Evolutionary conservation across 2,329 filamentous ascomycete genomes (phyloP).

Genomic region (Aspergillus bombycis): DNA sequence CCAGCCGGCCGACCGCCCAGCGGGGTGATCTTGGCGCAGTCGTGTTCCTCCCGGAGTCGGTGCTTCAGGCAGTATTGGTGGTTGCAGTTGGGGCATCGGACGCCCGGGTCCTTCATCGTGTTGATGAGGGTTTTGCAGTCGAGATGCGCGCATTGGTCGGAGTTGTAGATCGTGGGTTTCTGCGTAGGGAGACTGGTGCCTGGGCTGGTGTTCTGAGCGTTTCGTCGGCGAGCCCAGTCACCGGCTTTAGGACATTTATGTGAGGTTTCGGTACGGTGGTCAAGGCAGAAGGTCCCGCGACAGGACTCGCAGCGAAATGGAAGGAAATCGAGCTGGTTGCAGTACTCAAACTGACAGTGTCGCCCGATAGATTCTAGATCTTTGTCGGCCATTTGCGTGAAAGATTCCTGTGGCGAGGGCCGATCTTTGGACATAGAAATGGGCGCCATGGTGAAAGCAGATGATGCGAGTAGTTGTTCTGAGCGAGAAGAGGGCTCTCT

Average conservation of each 20-base stretch:
- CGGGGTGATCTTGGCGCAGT: constrained; percentile 75
- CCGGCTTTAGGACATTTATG: constrained; percentile 70
- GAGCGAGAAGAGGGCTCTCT: neutral
- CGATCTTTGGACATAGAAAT: constrained; percentile 28
- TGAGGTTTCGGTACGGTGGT: constrained; percentile 83
- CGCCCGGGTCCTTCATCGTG: constrained; percentile 53
- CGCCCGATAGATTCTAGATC: constrained; percentile 85
- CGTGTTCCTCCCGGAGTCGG: constrained; percentile 68
- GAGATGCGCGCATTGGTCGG: constrained; percentile 54
- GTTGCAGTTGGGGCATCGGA: constrained; percentile 54
- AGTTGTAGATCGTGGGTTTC: constrained; percentile 60
- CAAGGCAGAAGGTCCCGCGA: constrained; percentile 80
- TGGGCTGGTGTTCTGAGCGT: constrained; percentile 28
- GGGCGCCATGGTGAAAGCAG: constrained; percentile 25
- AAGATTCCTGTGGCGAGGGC: constrained; percentile 29
- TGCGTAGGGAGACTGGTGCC: constrained; percentile 35
- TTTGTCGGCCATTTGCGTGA: constrained; percentile 55
- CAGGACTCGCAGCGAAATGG: constrained; percentile 94
- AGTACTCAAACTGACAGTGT: constrained; percentile 90
- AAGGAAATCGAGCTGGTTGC: constrained; percentile 93
- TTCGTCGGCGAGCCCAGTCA: constrained; percentile 60
- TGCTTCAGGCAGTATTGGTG: constrained; percentile 56
- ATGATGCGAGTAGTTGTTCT: neutral
- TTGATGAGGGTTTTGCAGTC: constrained; percentile 57
- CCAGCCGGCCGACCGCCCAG: constrained; percentile 46